These are phyloP conservation scores for Ophiostoma perfectum DNA, from an alignment of 2,329 filamentous ascomycete species.

Conservation along the genomic window DNA sequence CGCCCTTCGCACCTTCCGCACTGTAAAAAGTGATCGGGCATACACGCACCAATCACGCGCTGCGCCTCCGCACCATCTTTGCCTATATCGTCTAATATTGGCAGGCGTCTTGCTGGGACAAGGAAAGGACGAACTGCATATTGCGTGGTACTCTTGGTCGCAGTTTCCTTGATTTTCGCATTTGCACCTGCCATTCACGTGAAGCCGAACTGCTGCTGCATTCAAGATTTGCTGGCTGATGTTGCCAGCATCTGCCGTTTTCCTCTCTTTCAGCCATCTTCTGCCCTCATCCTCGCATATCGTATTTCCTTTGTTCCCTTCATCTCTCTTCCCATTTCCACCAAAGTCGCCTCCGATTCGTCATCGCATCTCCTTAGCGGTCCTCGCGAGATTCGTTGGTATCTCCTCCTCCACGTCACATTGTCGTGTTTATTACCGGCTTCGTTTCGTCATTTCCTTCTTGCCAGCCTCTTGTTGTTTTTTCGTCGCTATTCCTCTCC, in stretches of 20 bases:
- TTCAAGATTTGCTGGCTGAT: background rate
- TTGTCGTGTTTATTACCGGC: background rate
- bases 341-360: background rate
- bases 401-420: background rate
- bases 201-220: background rate
- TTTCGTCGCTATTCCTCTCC: no score
- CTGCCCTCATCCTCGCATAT: background rate
- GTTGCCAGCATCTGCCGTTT: background rate
- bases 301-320: background rate
- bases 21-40: background rate
- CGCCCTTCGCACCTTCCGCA: background rate
- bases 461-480: background rate
- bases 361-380: background rate
- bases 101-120: background rate
- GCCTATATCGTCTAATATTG: background rate
- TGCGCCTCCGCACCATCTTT: constrained; percentile 10
- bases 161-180: constrained; percentile 4
- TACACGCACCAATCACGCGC: background rate
- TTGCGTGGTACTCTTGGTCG: background rate
- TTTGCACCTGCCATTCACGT: background rate
- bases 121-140: constrained; percentile 4
- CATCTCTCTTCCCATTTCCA: no score
- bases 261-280: background rate
- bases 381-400: background rate
- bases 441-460: background rate